Base-by-base conservation (phyloP, 805 yeast genomes). In the Candida railenensis region DNA sequence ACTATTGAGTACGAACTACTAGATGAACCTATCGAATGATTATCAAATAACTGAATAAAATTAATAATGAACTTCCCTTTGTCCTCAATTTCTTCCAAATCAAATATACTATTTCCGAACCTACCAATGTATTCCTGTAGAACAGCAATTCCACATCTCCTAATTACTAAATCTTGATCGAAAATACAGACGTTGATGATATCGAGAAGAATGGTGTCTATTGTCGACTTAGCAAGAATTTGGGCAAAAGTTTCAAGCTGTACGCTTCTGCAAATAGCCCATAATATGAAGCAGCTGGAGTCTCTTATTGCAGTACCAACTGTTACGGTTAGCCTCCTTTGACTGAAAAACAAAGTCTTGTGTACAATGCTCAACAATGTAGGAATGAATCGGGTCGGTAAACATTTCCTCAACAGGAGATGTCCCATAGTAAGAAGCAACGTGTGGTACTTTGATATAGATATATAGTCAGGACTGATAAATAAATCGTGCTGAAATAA, bases 141-240 rank as follows among this genome's bases (percentile, higher is more conserved):
- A 0, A 94, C 92, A 0, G 97, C 96, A 3, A 89, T 73, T 1
- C 91, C 84, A 15, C 97, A 91, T 47, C 95, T 71, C 46, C 97
- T 72, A 4, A 90, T 78, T 48, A 83, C 74, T 16, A 89, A 67
- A 45, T 90, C 96, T 19, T 73, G 67, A 59, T 91, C 98, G 57
- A 85, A 84, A 42, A 88, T 72, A 7, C 84, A 66, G 1, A 81
- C 73, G 9, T 73, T 59, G 2, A 87, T 55, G 21, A 88, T 60
- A 52, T 74, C 71, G 16, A 48, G 55, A 34, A 61, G 65, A 4
- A 56, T 48, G 54, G 62, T 57, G 2, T 14, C n/a, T 5, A 48
- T 45, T 25, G 50, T 40, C 9, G 21, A 30, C 1, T 4, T 3
- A 4, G 25, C 39, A 12, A 46, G 19, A 12, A 16, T 9, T 18